Conservation (phyloP, 768 basidiomycete genomes). For the Psilocybe cubensis region DNA sequence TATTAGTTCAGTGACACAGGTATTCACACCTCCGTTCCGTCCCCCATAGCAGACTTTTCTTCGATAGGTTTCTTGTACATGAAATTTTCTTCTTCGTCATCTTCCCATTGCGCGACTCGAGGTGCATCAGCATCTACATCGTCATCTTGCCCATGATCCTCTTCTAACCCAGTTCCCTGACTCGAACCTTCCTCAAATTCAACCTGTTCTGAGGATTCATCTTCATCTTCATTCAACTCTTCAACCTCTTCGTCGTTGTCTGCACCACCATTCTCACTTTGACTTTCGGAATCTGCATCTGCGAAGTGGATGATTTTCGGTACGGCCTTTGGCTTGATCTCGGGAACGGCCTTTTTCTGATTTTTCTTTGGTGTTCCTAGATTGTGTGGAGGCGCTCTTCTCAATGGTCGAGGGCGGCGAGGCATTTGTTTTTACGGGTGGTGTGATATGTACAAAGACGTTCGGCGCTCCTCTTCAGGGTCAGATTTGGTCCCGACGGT, state of each 20-base stretch:
- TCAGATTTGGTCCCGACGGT: background rate
- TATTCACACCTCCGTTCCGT: conserved; percentile 17
- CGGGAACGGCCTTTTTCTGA: background rate
- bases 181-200: conserved; percentile 25
- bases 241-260: background rate
- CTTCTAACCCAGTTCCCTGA: conserved; percentile 11
- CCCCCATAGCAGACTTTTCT: conserved; percentile 15
- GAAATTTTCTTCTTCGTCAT: conserved; percentile 31
- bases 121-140: conserved; percentile 52
- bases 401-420: conserved; percentile 27
- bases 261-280: background rate
- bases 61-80: conserved; percentile 15
- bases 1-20: background rate
- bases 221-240: conserved; percentile 4
- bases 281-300: conserved; percentile 8
- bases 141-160: conserved; percentile 30
- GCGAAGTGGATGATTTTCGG: conserved; percentile 7
- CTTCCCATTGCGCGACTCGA: conserved; percentile 63
- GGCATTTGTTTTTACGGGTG: conserved; percentile 22
- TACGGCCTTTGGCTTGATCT: background rate
- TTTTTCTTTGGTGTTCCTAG: background rate
- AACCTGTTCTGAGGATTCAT: conserved; percentile 23
- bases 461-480: background rate
- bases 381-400: conserved; percentile 14
- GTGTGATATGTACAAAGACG: background rate